Base-by-base conservation (phyloP, 2,329 filamentous ascomycete species). In the Tolypocladium amazonense region DNA sequence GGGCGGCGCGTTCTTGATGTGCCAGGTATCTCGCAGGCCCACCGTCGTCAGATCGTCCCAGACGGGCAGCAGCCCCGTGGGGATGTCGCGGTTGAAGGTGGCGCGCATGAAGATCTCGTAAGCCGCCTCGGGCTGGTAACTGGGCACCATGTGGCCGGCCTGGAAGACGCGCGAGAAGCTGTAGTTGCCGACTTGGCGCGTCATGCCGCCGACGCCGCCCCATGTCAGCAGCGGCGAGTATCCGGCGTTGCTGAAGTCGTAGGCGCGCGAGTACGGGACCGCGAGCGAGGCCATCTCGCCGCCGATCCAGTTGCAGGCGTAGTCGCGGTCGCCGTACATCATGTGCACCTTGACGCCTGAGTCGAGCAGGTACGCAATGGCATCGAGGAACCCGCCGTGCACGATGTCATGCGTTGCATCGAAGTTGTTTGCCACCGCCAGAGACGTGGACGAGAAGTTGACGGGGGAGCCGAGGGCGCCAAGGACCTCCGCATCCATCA, bases 131-230 rank as follows among this genome's bases (percentile, higher is more conserved):
- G 84, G 84, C 71, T 86, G 83, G 66, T 83, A 84, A 43, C 78
- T 79, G 0, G 83, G 82, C 0, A 86, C 79, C 65, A 83, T 79
- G 67, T 88, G 86, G 3, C 87, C 85, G 12, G 85, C 78, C 66
- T 88, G 81, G 68, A 85, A 88, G 45, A 88, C 79, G 2, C 86
- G 79, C 35, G 81, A 83, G 71, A 88, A 88, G 45, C 80, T 83
- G 62, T 88, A 81, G 67, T 92, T 92, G 12, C 88, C 89, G 65
- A 84, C 87, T 70, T 93, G 89, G 6, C 89, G 82, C 0, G 90
- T 88, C 60, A 84, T 81, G 25, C 89, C 89, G 50, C 81, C 86
- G 67, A 84, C 82, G 18, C 80, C 78, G 18, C 77, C 79, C 63
- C 88, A 86, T 12, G 88, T 84, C 9, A 84, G 73, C 61, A 94